Conservation (phyloP, 2,329 filamentous ascomycete species). For the Colletotrichum sublineola region DNA sequence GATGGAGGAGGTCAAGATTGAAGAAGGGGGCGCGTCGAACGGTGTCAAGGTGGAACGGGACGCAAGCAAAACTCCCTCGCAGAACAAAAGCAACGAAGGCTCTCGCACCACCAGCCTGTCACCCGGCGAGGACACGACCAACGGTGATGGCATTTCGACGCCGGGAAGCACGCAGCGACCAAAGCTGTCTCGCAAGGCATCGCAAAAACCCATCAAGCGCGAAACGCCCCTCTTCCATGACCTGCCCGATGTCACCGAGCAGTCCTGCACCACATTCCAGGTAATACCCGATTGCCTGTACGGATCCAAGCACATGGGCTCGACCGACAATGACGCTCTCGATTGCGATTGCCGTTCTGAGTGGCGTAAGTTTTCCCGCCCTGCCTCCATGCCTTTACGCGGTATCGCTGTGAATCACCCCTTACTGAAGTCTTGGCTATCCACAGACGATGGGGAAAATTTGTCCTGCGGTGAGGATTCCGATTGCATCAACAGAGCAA, state of each 20-base stretch:
- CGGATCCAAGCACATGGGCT: slow-evolving; percentile 90
- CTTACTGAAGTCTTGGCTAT: slow-evolving; percentile 33
- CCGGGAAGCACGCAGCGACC: slow-evolving; percentile 69
- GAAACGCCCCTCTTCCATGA: slow-evolving; percentile 78
- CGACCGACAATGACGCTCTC: slow-evolving; percentile 88
- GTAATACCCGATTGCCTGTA: slow-evolving; percentile 90
- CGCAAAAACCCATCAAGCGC: slow-evolving; percentile 62
- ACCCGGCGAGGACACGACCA: slow-evolving; percentile 60
- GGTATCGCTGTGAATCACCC: slow-evolving; percentile 39
- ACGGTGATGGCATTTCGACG: slow-evolving; percentile 62
- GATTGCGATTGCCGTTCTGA: slow-evolving; percentile 97
- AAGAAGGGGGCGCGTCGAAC: slow-evolving; percentile 54
- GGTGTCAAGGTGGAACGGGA: slow-evolving; percentile 57
- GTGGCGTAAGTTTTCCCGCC: slow-evolving; percentile 79
- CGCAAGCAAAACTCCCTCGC: slow-evolving; percentile 51
- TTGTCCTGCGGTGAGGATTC: slow-evolving; percentile 94
- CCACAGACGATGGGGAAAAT: slow-evolving; percentile 75
- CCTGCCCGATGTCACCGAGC: slow-evolving; percentile 81
- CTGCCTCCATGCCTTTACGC: slow-evolving; percentile 36
- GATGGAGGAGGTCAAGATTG: slow-evolving; percentile 61
- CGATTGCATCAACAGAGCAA: slow-evolving; percentile 98
- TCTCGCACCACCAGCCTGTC: slow-evolving; percentile 59
- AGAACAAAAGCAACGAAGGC: slow-evolving; percentile 55
- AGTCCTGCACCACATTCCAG: slow-evolving; percentile 82
- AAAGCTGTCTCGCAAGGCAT: slow-evolving; percentile 58